Evolutionary conservation across 2,329 filamentous ascomycete species (phyloP).

Genomic region (Neofusicoccum sp.): DNA sequence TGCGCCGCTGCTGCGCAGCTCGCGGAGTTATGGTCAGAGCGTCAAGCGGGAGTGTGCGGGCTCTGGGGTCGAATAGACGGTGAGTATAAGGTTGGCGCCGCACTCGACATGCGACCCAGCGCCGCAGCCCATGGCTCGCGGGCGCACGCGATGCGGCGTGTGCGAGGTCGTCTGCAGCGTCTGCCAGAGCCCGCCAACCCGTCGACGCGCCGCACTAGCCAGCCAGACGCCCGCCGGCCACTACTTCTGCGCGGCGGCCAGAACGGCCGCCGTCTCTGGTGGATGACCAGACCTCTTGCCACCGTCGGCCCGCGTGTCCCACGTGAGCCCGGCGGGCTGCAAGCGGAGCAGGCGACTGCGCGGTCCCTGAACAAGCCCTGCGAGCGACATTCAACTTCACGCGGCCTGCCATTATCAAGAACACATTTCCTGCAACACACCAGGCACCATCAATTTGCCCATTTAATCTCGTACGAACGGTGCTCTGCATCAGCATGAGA

Average conservation of each 20-base stretch:
- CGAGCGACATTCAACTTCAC: background rate
- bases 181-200: background rate
- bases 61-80: slow-evolving; percentile 1
- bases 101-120: slow-evolving; percentile 1
- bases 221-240: slow-evolving; percentile 1
- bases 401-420: background rate
- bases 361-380: background rate
- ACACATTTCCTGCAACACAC: background rate
- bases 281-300: background rate
- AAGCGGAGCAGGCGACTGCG: background rate
- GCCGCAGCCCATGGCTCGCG: background rate
- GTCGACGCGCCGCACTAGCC: background rate
- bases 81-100: slow-evolving; percentile 3
- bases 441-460: background rate
- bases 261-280: background rate
- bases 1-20: background rate
- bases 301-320: background rate
- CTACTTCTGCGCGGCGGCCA: background rate
- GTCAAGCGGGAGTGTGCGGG: slow-evolving; percentile 5
- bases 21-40: slow-evolving; percentile 14
- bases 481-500: slow-evolving; percentile 8
- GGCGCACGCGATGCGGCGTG: background rate
- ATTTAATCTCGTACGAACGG: background rate
- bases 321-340: background rate
- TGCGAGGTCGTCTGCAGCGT: background rate